A percentile compares a stretch with the other conserved stretches of the same genome.
Conservation (phyloP, 306 rosid species). For the Dalbergia oliveri region DNA sequence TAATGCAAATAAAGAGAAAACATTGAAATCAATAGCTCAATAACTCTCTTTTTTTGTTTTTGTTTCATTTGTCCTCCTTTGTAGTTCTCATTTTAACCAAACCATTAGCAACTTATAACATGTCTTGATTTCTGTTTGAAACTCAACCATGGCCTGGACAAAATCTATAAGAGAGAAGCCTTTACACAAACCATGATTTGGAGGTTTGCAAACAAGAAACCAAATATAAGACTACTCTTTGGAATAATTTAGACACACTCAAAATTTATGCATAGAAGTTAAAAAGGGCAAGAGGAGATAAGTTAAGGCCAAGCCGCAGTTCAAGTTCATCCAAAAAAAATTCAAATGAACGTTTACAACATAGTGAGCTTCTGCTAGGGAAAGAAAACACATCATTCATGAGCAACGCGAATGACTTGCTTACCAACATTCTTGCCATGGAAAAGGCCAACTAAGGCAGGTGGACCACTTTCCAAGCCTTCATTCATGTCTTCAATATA, state of each 20-base stretch:
- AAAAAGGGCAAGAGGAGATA: no score
- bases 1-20: no score
- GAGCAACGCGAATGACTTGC: constrained; percentile 54
- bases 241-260: not conserved
- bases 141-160: no score
- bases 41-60: not conserved
- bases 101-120: not conserved
- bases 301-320: not conserved
- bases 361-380: not conserved
- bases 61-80: not conserved
- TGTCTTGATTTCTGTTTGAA: no score
- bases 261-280: not conserved
- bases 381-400: constrained; percentile 26
- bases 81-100: constrained; percentile 8
- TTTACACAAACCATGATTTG: no score
- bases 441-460: constrained; percentile 54
- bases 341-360: constrained; percentile 1
- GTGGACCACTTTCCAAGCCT: constrained; percentile 55
- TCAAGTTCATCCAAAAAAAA: not conserved
- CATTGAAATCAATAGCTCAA: not conserved
- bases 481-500: constrained; percentile 59
- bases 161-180: no score
- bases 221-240: not conserved
- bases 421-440: constrained; percentile 55
- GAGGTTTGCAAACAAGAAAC: no score